Conservation (phyloP, 352 stramenopile genomes). For the Phytophthora capsici region DNA sequence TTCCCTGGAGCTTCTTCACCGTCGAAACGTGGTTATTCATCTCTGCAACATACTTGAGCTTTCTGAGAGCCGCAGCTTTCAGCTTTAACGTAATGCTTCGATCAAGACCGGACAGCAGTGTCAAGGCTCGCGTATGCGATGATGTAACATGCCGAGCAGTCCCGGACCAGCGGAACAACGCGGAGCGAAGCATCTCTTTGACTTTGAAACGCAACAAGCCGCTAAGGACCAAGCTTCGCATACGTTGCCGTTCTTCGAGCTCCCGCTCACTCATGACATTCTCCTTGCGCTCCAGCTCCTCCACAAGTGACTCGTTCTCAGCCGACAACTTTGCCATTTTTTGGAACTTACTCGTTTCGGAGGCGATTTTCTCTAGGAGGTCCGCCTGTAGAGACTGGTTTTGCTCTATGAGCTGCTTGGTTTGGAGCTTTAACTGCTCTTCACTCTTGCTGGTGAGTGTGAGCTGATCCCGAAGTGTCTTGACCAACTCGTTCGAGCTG, state of each 20-base stretch:
- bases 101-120: slow-evolving; percentile 20
- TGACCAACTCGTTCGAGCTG: slow-evolving; percentile 55
- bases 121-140: slow-evolving; percentile 19
- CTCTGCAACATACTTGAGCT: slow-evolving; percentile 19
- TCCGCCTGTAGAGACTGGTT: slow-evolving; percentile 73
- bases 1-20: slow-evolving; percentile 13
- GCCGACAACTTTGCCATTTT: slow-evolving; percentile 67
- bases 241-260: slow-evolving; percentile 29
- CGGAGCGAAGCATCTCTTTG: slow-evolving; percentile 31
- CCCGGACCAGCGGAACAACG: slow-evolving; percentile 34
- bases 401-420: slow-evolving; percentile 71
- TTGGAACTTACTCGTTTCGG: slow-evolving; percentile 70
- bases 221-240: slow-evolving; percentile 35
- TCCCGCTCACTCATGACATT: slow-evolving; percentile 39
- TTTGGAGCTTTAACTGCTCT: slow-evolving; percentile 75
- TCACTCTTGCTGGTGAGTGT: slow-evolving; percentile 62
- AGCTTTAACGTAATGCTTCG: slow-evolving; percentile 16
- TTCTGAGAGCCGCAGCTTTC: slow-evolving; percentile 36
- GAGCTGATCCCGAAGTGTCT: slow-evolving; percentile 63
- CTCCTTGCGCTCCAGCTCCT: slow-evolving; percentile 59
- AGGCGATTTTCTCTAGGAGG: slow-evolving; percentile 70
- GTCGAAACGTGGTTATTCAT: slow-evolving; percentile 5
- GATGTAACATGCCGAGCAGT: slow-evolving; percentile 23
- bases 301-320: slow-evolving; percentile 63
- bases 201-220: slow-evolving; percentile 46